phyloP scores from a whole-genome alignment of 2,329 filamentous ascomycete species.

The Pseudogymnoascus sp. region DNA sequence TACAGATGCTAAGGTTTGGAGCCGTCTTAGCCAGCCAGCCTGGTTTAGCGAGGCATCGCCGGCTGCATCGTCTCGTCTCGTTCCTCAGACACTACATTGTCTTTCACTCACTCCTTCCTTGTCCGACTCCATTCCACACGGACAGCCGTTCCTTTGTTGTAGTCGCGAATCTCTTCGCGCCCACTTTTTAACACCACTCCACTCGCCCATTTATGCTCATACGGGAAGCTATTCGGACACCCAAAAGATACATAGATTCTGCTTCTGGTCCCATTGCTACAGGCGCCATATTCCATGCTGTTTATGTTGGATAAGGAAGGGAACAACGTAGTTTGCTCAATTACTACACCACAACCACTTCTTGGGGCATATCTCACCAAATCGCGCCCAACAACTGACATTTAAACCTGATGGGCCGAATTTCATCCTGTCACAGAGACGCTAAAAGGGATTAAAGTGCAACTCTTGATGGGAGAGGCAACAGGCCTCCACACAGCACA shows the following conservation, averaged over 20 bases:
- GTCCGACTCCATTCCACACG: neutral
- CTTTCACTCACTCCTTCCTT: neutral
- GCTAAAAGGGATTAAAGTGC: neutral
- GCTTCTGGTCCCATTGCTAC: neutral
- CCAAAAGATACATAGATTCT: neutral
- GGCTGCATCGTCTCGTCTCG: neutral
- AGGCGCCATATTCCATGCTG: neutral
- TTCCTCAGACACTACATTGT: constrained; percentile 2
- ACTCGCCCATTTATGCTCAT: neutral
- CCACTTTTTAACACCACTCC: neutral
- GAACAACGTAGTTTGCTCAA: constrained; percentile 2
- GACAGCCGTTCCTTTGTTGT: neutral
- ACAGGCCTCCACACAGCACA: neutral
- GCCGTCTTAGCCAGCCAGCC: constrained; percentile 1
- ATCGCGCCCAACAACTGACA: neutral
- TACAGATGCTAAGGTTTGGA: neutral
- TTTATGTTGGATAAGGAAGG: neutral
- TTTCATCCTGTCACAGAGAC: neutral
- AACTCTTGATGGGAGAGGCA: constrained; percentile 1
- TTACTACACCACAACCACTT: neutral
- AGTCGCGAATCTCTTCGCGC: neutral
- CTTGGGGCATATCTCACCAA: neutral
- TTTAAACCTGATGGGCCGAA: neutral
- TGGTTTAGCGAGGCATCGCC: constrained; percentile 4
- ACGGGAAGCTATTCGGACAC: neutral